A percentile compares a stretch with the other conserved stretches of the same genome.
Evolutionary conservation across 345 rosid species (phyloP).

Genomic region (Eucalyptus microcorys): DNA sequence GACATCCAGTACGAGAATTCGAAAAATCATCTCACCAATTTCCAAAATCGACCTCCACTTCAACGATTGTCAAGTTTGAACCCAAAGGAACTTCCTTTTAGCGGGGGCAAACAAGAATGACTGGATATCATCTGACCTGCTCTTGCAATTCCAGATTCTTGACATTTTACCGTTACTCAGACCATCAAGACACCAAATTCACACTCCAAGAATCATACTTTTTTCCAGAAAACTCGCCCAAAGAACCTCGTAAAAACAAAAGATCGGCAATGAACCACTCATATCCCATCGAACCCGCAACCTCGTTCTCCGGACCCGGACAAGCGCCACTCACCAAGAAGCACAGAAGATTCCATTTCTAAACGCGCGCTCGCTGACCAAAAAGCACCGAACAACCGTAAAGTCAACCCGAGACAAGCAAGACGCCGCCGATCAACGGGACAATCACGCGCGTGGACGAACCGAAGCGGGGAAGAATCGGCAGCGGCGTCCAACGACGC

Average conservation of each 20-base stretch:
- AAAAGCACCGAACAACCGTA: not conserved
- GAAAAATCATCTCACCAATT: not conserved
- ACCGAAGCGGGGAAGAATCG: not conserved
- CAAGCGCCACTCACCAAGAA: not conserved
- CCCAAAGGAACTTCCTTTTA: not conserved
- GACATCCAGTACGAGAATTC: not conserved
- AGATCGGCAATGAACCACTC: not conserved
- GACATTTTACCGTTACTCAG: not conserved
- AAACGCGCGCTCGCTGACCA: not conserved
- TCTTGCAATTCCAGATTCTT: not conserved
- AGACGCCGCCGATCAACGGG: not conserved
- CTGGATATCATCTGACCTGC: not conserved
- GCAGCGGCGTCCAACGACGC: not conserved
- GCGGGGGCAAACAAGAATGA: not conserved
- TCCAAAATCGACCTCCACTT: not conserved
- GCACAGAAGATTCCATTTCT: not conserved
- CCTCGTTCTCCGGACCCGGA: not conserved
- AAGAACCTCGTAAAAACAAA: not conserved
- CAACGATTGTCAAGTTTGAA: not conserved
- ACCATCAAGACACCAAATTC: not conserved
- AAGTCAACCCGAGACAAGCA: not conserved
- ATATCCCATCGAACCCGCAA: not conserved
- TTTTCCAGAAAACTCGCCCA: not conserved
- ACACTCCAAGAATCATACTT: not conserved
- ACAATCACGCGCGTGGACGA: not conserved